Evolutionary conservation across 148 eudicot species (phyloP).

Genomic region (Cornus florida): DNA sequence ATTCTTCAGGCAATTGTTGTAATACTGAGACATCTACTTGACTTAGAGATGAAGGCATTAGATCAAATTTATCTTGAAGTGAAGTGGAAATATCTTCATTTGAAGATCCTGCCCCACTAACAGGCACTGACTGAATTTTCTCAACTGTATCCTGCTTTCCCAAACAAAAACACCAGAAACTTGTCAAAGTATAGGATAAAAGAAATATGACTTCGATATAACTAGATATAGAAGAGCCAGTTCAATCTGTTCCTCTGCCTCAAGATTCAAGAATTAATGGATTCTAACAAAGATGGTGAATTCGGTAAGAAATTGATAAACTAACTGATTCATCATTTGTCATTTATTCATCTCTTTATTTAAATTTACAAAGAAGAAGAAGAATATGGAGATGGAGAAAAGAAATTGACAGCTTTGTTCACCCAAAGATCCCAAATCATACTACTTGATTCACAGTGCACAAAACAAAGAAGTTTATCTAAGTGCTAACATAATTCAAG

Average conservation of each 20-base stretch:
- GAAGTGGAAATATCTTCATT: slow-evolving; percentile 16
- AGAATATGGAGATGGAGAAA: no score
- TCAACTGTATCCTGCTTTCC: slow-evolving; percentile 13
- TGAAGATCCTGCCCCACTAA: slow-evolving; percentile 29
- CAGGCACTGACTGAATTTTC: slow-evolving; percentile 26
- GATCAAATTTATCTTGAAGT: slow-evolving; percentile 23
- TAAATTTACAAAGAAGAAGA: no score
- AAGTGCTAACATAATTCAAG: no score
- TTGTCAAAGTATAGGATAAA: background rate
- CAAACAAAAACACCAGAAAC: slow-evolving; percentile 11
- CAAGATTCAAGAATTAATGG: no score
- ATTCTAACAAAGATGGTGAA: no score
- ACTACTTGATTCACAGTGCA: no score
- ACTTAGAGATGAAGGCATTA: slow-evolving; percentile 90
- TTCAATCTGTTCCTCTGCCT: background rate
- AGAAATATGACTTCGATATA: background rate
- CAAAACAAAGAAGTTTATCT: no score
- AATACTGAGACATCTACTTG: slow-evolving; percentile 80
- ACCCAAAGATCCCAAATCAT: no score
- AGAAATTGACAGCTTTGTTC: no score
- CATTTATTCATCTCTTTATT: no score
- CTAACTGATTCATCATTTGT: no score
- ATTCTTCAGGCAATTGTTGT: slow-evolving; percentile 78
- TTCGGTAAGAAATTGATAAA: no score
- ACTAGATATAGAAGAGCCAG: background rate